Evolutionary conservation across 257 asterid species (phyloP).

Genomic region (Misopates orontium): DNA sequence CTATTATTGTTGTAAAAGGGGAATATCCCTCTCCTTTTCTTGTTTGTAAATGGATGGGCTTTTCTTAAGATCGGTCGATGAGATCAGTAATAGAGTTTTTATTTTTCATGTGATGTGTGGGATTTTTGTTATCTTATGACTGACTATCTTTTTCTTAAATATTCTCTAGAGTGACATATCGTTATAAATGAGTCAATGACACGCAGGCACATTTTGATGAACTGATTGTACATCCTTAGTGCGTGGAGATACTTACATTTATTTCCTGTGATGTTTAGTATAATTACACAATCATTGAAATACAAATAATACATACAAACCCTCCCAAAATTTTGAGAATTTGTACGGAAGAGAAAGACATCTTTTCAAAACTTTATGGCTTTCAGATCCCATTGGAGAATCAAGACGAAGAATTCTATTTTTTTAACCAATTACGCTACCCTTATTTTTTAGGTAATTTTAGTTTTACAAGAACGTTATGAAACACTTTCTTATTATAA

Average conservation of each 20-base stretch:
- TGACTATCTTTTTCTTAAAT: slow-evolving; percentile 26
- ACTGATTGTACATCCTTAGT: slow-evolving; percentile 2
- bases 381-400: no score
- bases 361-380: no score
- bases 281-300: not conserved
- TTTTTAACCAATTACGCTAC: no score
- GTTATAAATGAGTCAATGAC: not conserved
- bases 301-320: no score
- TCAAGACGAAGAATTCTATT: no score
- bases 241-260: not conserved
- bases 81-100: not conserved
- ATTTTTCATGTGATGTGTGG: slow-evolving; percentile 20
- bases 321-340: not conserved
- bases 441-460: no score
- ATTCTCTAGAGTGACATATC: slow-evolving; percentile 20
- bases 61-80: slow-evolving; percentile 28
- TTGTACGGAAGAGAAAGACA: no score
- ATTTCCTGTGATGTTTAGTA: not conserved
- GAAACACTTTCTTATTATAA: no score
- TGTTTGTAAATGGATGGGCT: slow-evolving; percentile 50
- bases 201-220: not conserved
- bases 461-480: no score
- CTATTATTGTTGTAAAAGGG: slow-evolving; percentile 32
- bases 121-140: slow-evolving; percentile 12
- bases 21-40: slow-evolving; percentile 40